These are phyloP conservation scores for Leccinum longicurvipes DNA, from an alignment of 768 basidiomycete genomes.

Conservation along the genomic window DNA sequence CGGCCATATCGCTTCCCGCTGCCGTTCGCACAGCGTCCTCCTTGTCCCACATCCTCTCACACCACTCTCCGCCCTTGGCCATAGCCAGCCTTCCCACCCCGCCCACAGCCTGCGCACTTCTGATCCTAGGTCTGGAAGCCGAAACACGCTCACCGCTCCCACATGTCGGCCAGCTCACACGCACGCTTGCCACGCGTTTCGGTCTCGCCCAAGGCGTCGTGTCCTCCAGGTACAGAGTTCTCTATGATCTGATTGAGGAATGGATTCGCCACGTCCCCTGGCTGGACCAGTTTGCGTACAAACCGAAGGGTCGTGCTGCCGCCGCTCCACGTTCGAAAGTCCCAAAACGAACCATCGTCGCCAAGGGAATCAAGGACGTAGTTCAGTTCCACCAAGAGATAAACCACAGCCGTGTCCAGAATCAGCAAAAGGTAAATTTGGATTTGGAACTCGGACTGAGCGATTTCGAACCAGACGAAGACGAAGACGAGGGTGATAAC, in stretches of 20 bases:
- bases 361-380: constrained; percentile 66
- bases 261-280: constrained; percentile 70
- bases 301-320: constrained; percentile 23
- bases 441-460: constrained; percentile 35
- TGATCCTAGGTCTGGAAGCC: constrained; percentile 70
- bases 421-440: constrained; percentile 34
- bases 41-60: constrained; percentile 43
- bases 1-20: constrained; percentile 39
- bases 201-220: constrained; percentile 52
- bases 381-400: constrained; percentile 66
- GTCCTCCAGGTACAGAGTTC: constrained; percentile 64
- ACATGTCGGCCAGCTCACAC: constrained; percentile 55
- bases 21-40: constrained; percentile 41
- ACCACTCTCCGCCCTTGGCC: constrained; percentile 37
- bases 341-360: constrained; percentile 61
- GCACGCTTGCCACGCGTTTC: constrained; percentile 49
- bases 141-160: constrained; percentile 52
- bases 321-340: constrained; percentile 55
- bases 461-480: constrained; percentile 33
- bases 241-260: constrained; percentile 57
- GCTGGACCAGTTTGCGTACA: constrained; percentile 54
- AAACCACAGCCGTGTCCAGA: constrained; percentile 42
- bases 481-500: constrained; percentile 28
- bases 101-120: constrained; percentile 62
- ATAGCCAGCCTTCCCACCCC: constrained; percentile 40